A percentile compares a stretch with the other conserved stretches of the same genome.
phyloP scores from a whole-genome alignment of 208 protist genomes.

The Lotmaria passim region DNA sequence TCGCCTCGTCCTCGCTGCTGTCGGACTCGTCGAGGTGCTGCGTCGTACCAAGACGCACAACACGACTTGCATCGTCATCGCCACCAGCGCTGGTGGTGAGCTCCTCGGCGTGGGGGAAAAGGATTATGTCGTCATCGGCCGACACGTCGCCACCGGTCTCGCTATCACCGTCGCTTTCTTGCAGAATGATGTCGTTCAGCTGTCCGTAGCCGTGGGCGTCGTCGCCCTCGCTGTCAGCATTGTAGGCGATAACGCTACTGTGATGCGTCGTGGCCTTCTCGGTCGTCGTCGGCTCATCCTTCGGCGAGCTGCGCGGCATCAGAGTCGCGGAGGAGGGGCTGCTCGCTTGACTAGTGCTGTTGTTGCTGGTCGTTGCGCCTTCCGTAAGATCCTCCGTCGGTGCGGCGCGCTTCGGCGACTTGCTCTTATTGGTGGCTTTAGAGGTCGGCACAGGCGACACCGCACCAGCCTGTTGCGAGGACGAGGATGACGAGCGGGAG shows the following conservation, averaged over 20 bases:
- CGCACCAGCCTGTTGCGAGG: not conserved
- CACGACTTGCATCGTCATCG: conserved; percentile 1
- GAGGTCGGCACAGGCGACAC: not conserved
- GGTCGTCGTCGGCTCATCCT: too few relatives aligned
- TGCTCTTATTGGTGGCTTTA: conserved; percentile 3
- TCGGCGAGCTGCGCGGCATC: not conserved
- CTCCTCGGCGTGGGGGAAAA: conserved; percentile 86
- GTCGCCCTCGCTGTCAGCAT: conserved; percentile 15
- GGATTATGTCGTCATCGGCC: conserved; percentile 56
- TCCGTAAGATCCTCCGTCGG: not conserved
- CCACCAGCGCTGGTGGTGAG: conserved; percentile 26
- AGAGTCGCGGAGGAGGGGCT: conserved; percentile 9
- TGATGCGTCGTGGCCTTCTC: conserved; percentile 7
- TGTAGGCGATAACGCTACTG: conserved; percentile 3
- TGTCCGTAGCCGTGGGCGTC: conserved; percentile 39
- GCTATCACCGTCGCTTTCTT: conserved; percentile 47
- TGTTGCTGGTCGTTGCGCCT: conserved; percentile 25
- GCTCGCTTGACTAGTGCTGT: conserved; percentile 13
- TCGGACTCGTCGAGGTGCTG: conserved; percentile 86
- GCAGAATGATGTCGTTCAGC: conserved; percentile 80
- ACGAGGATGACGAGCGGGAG: conserved; percentile 4
- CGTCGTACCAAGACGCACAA: conserved; percentile 75
- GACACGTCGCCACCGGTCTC: conserved; percentile 32
- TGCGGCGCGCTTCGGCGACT: conserved; percentile 8
- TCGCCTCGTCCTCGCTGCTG: conserved; percentile 91